A percentile compares a stretch with the other conserved stretches of the same genome.
phyloP scores from a whole-genome alignment of 805 yeast genomes.

The Teunomyces barrocoloradensis region DNA sequence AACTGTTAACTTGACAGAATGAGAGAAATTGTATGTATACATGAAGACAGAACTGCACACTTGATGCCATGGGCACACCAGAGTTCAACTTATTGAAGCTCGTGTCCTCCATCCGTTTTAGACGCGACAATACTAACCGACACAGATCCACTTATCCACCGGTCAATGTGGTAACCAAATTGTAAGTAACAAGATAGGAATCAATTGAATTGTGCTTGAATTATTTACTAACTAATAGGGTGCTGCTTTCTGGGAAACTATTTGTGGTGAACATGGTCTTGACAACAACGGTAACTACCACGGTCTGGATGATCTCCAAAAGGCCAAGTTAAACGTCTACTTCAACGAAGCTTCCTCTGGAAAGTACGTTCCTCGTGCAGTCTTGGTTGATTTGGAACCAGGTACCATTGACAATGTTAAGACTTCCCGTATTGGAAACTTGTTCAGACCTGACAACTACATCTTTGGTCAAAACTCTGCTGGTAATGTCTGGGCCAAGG shows the following conservation, averaged over 20 bases:
- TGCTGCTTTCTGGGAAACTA: conserved; percentile 92
- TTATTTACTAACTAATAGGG: conserved; percentile 47
- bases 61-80: background rate
- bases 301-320: conserved; percentile 42
- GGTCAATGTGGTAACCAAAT: conserved; percentile 99
- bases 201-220: background rate
- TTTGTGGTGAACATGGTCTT: conserved; percentile 84
- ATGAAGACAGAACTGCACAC: background rate
- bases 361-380: conserved; percentile 92
- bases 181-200: conserved; percentile 41
- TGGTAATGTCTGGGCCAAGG: conserved; percentile 97
- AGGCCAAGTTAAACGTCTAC: conserved; percentile 69
- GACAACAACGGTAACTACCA: conserved; percentile 73
- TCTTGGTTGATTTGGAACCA: conserved; percentile 89
- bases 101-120: background rate
- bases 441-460: conserved; percentile 90
- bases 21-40: conserved; percentile 30
- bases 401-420: conserved; percentile 88
- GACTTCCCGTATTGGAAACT: conserved; percentile 74
- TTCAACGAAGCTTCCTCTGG: conserved; percentile 85
- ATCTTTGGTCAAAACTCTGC: conserved; percentile 91
- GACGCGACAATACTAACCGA: conserved; percentile 12
- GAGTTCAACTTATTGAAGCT: background rate
- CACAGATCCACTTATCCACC: conserved; percentile 86
- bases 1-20: conserved; percentile 12